Evolutionary conservation across 345 rosid species (phyloP), one percentile per base, ranked within the genome.

Genomic region (Euphorbia peplus): DNA sequence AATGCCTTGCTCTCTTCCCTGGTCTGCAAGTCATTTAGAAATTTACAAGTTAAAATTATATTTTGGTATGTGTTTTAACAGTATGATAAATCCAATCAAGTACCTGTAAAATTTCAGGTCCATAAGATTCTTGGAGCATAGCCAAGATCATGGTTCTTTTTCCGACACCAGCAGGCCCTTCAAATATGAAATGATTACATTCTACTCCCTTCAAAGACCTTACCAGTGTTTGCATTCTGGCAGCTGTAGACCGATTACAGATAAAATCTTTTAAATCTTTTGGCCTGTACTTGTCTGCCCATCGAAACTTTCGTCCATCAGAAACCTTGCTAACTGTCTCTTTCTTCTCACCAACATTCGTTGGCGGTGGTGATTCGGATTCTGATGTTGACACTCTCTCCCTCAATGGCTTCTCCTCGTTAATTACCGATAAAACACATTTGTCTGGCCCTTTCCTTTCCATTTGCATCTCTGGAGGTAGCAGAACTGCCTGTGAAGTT

Each of bases 131-230:
- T 52, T 81, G 73, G 46, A 87, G 81, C 80, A 85, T 73, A 46
- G 89, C 92, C 76, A 74, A 58, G 7, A 87, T 83, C 92, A 87
- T 85, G 51, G 92, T 87, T 72, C 78, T 70, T 77, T 87, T 87
- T 15, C 92, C 92, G 24, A 76, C 89, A 7, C 92, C 92, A 1
- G 88, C 60, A 8, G 79, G 85, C 62, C 92, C 92, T 83, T 87
- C 79, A 58, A 87, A 79, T 75, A 87, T 83, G 69, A 80, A 72
- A 71, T 85, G 88, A 5, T 60, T 78, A 21, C 73, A 71, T 10
- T 30, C 78, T 41, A 67, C 73, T 13, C 55, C 68, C 52, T 24
- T 70, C 48, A 60, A 26, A 47, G 2, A 18, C 3, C 70, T 76
- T 41, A 83, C 81, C 75, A 69, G 35, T n/a, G 14, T 71, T 73